phyloP scores from a whole-genome alignment of 2,329 filamentous ascomycete species.

The Neonectria ditissima region DNA sequence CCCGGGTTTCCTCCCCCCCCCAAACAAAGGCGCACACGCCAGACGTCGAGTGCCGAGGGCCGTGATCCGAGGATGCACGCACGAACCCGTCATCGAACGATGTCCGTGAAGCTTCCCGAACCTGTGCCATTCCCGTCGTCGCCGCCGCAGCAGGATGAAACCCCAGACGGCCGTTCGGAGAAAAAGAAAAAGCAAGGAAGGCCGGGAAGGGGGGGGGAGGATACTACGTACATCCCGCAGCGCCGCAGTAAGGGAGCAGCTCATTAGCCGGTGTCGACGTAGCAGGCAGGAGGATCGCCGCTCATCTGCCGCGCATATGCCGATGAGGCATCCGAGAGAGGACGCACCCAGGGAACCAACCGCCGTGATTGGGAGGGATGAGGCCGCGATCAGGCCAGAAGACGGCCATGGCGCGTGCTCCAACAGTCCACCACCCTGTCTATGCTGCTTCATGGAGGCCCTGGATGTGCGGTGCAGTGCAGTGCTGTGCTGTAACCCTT shows the following conservation, averaged over 20 bases:
- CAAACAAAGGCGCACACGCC: background rate
- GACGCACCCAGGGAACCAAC: slow-evolving; percentile 25
- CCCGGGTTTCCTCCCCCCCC: background rate
- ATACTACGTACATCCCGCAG: slow-evolving; percentile 7
- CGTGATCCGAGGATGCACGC: slow-evolving; percentile 38
- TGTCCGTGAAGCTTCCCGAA: slow-evolving; percentile 15
- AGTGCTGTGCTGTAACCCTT: background rate
- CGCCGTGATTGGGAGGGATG: slow-evolving; percentile 40
- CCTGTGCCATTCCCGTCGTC: slow-evolving; percentile 17
- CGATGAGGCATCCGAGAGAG: slow-evolving; percentile 42
- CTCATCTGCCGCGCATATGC: slow-evolving; percentile 47
- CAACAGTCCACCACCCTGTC: slow-evolving; percentile 29
- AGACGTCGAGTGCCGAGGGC: slow-evolving; percentile 37
- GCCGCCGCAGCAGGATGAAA: background rate
- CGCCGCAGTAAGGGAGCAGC: background rate
- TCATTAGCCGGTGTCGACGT: slow-evolving; percentile 34
- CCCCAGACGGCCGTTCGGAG: slow-evolving; percentile 24
- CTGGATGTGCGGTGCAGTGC: too few species aligned
- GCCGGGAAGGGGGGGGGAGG: slow-evolving; percentile 11
- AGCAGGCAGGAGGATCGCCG: slow-evolving; percentile 41
- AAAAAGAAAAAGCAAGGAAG: slow-evolving; percentile 12
- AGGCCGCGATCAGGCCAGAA: slow-evolving; percentile 45
- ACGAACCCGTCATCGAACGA: slow-evolving; percentile 38
- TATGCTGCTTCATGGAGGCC: background rate
- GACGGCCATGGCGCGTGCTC: slow-evolving; percentile 38